Conservation (phyloP, 345 rosid genomes). For the Boechera divaricarpa region DNA sequence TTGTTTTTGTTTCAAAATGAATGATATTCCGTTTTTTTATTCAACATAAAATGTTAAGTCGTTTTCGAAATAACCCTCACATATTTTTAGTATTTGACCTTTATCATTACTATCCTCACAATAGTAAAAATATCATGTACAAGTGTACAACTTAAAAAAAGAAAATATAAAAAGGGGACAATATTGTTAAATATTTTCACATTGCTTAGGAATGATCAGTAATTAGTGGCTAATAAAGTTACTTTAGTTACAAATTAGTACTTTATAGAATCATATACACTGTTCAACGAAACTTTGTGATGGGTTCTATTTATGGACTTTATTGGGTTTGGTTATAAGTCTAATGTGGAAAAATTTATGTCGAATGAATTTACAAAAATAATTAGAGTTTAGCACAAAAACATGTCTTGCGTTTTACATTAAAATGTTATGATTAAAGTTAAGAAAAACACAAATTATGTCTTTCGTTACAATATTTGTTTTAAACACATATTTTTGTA, state of each 20-base stretch:
- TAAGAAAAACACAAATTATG: background rate
- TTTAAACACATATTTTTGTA: no score
- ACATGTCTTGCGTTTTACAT: background rate
- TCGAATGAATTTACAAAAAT: background rate
- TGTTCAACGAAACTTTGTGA: background rate
- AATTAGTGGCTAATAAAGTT: background rate
- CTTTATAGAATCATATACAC: background rate
- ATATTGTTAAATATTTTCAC: background rate
- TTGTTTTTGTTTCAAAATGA: background rate
- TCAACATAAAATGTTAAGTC: background rate
- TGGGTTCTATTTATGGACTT: background rate
- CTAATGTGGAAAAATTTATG: background rate
- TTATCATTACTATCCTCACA: background rate
- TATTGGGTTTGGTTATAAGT: background rate
- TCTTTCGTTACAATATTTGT: background rate
- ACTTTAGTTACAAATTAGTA: background rate
- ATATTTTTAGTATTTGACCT: background rate
- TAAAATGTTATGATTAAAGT: background rate
- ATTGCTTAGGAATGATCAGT: background rate
- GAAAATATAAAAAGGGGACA: background rate
- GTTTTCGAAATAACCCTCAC: background rate
- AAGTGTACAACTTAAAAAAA: background rate
- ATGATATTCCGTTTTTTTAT: background rate
- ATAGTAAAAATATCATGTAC: background rate
- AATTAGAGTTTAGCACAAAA: background rate